phyloP scores from a whole-genome alignment of 2,329 filamentous ascomycete species.

The Aspergillus glaucus region DNA sequence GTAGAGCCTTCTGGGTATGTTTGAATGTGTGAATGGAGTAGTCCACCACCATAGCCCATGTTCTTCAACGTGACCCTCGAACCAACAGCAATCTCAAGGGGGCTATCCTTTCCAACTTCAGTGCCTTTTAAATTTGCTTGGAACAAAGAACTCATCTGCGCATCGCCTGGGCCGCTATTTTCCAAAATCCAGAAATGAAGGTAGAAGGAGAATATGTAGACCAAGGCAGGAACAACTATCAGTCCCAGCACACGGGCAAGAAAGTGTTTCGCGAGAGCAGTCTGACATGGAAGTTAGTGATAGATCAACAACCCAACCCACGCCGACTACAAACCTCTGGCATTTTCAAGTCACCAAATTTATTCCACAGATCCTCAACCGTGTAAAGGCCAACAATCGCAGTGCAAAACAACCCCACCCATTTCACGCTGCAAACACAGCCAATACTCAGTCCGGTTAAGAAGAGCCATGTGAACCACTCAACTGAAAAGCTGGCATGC shows the following conservation, averaged over 20 bases:
- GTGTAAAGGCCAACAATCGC: conserved; percentile 94
- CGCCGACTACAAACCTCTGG: conserved; percentile 55
- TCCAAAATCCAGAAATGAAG: conserved; percentile 91
- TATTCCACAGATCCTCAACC: conserved; percentile 93
- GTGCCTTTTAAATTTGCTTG: conserved; percentile 93
- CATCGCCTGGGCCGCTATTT: conserved; percentile 90
- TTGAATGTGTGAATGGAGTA: conserved; percentile 93
- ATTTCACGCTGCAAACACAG: conserved; percentile 97
- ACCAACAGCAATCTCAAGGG: conserved; percentile 82
- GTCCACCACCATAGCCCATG: conserved; percentile 96
- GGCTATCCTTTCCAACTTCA: conserved; percentile 88
- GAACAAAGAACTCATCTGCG: conserved; percentile 99
- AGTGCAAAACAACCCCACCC: conserved; percentile 93
- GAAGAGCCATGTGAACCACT: conserved; percentile 94
- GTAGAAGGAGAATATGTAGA: conserved; percentile 95
- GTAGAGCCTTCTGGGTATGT: conserved; percentile 88
- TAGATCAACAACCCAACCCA: conserved; percentile 1
- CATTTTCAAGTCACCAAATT: conserved; percentile 93
- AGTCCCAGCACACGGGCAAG: conserved; percentile 74
- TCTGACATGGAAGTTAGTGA: conserved; percentile 39
- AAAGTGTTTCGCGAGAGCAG: conserved; percentile 68
- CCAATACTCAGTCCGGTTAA: conserved; percentile 93
- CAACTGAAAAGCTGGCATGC: conserved; percentile 74
- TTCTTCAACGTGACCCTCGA: conserved; percentile 94
- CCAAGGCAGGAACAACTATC: conserved; percentile 79